These are phyloP conservation scores for Galerina sulciceps DNA, from an alignment of 768 basidiomycete species.

Conservation along the genomic window DNA sequence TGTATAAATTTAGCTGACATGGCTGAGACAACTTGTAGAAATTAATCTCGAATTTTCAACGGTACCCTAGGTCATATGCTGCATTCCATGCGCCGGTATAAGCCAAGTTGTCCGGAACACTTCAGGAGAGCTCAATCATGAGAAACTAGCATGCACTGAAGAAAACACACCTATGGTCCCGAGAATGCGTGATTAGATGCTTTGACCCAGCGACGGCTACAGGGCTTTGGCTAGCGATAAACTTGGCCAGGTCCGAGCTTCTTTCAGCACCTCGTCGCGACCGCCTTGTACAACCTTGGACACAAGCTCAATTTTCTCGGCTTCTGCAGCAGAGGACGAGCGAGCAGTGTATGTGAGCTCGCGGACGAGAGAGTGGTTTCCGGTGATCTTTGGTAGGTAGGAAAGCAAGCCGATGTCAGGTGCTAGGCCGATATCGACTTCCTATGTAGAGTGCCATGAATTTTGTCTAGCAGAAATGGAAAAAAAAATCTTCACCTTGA, in stretches of 20 bases:
- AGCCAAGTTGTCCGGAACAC: slow-evolving; percentile 46
- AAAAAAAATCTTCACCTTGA: slow-evolving; percentile 58
- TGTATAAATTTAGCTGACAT: too few relatives aligned
- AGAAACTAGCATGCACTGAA: background rate
- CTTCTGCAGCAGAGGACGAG: slow-evolving; percentile 68
- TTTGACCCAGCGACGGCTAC: slow-evolving; percentile 80
- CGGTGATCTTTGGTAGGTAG: slow-evolving; percentile 75
- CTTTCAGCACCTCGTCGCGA: slow-evolving; percentile 64
- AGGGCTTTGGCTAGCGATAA: slow-evolving; percentile 78
- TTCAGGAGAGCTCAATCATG: slow-evolving; percentile 8
- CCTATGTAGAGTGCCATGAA: slow-evolving; percentile 49
- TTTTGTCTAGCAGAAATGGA: background rate
- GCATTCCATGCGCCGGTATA: slow-evolving; percentile 53
- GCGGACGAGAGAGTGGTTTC: slow-evolving; percentile 69
- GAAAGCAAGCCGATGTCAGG: slow-evolving; percentile 89
- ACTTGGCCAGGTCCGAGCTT: slow-evolving; percentile 62
- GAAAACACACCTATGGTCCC: slow-evolving; percentile 70
- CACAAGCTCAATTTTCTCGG: slow-evolving; percentile 70
- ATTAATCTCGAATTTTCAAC: too few relatives aligned
- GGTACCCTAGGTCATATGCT: too few relatives aligned
- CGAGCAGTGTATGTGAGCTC: slow-evolving; percentile 81
- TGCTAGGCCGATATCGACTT: slow-evolving; percentile 86
- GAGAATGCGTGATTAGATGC: slow-evolving; percentile 72
- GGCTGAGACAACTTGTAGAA: too few relatives aligned
- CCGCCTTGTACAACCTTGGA: slow-evolving; percentile 73